Conservation (phyloP, 2,329 filamentous ascomycete genomes). For the Paraconiothyrium sp. region DNA sequence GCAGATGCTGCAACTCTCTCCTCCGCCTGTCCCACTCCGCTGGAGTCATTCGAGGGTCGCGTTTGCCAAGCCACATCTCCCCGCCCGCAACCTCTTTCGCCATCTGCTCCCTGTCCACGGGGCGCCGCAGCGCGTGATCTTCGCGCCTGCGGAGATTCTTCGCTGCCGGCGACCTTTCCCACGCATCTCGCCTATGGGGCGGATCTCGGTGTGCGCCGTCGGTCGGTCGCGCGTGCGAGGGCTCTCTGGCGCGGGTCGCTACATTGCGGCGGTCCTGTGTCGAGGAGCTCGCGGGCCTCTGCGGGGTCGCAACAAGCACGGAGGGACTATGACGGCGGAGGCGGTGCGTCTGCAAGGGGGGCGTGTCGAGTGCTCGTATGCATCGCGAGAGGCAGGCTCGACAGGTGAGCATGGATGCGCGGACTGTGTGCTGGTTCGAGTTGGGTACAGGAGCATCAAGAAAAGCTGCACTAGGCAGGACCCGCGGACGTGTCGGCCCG, state of each 20-base stretch:
- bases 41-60: slow-evolving; percentile 35
- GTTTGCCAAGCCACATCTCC: slow-evolving; percentile 36
- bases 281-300: slow-evolving; percentile 24
- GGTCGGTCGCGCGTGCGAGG: slow-evolving; percentile 22
- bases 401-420: slow-evolving; percentile 55
- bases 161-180: slow-evolving; percentile 37
- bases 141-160: slow-evolving; percentile 36
- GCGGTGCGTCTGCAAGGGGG: slow-evolving; percentile 28
- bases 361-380: slow-evolving; percentile 52
- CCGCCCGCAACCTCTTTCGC: slow-evolving; percentile 18
- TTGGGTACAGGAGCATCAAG: slow-evolving; percentile 12
- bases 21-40: slow-evolving; percentile 51
- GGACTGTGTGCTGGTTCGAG: slow-evolving; percentile 18
- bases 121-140: slow-evolving; percentile 25
- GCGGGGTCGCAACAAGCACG: slow-evolving; percentile 27
- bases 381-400: slow-evolving; percentile 55
- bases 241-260: slow-evolving; percentile 13
- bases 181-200: slow-evolving; percentile 29
- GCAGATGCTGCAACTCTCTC: slow-evolving; percentile 69
- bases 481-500: not conserved
- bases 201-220: slow-evolving; percentile 11
- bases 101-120: slow-evolving; percentile 17
- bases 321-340: slow-evolving; percentile 34
- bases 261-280: slow-evolving; percentile 17
- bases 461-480: slow-evolving; percentile 13